A percentile compares a stretch with the other conserved stretches of the same genome.
Conservation (phyloP, 1,284 basidiomycete genomes). For the Papiliotrema nemorosa region DNA sequence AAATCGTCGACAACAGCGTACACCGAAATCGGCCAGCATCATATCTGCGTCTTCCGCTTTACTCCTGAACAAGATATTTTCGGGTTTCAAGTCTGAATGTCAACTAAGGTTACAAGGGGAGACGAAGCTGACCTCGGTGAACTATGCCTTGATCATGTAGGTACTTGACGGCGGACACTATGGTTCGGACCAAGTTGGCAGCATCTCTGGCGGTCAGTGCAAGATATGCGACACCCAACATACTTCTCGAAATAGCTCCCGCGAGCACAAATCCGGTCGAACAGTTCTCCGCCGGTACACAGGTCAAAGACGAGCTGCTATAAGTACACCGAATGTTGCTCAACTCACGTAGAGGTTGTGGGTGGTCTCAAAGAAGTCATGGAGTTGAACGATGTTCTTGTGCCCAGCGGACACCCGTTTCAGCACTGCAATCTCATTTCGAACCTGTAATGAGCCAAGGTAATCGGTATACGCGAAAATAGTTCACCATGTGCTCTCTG, state of each 20-base stretch:
- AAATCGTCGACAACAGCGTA: slow-evolving; percentile 51
- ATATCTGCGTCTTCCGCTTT: slow-evolving; percentile 88
- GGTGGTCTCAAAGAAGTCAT: slow-evolving; percentile 97
- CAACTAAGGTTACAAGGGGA: not conserved
- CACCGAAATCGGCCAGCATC: slow-evolving; percentile 96
- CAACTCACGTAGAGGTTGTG: slow-evolving; percentile 73
- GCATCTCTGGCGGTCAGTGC: slow-evolving; percentile 65
- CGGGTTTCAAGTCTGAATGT: slow-evolving; percentile 81
- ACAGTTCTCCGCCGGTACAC: slow-evolving; percentile 96
- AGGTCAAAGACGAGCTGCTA: slow-evolving; percentile 80
- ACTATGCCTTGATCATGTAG: slow-evolving; percentile 92
- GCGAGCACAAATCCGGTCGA: slow-evolving; percentile 96
- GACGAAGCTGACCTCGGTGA: slow-evolving; percentile 66
- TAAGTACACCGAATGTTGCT: not conserved
- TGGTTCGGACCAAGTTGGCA: slow-evolving; percentile 79
- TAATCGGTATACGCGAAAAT: not conserved
- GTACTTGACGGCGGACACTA: slow-evolving; percentile 83
- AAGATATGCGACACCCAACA: slow-evolving; percentile 33
- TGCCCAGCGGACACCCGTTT: slow-evolving; percentile 92
- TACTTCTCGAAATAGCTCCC: slow-evolving; percentile 94
- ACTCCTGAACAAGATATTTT: slow-evolving; percentile 92
- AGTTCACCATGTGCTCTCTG: slow-evolving; percentile 49
- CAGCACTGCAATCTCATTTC: slow-evolving; percentile 94
- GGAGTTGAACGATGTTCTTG: slow-evolving; percentile 80
- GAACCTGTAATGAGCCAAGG: slow-evolving; percentile 59